Conservation (phyloP, 345 rosid species). For the Euphorbia peplus region DNA sequence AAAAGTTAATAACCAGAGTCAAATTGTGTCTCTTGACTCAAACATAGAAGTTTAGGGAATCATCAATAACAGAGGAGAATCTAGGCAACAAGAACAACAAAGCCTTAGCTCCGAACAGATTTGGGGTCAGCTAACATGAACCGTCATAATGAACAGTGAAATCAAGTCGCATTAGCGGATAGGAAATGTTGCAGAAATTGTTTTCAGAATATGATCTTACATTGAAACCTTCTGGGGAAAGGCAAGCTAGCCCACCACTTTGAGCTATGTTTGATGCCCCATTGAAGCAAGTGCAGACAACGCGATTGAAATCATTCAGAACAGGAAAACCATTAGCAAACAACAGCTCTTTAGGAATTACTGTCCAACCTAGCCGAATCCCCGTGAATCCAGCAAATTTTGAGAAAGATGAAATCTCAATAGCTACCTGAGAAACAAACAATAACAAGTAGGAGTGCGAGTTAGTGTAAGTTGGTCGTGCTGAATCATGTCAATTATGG, state of each 20-base stretch:
- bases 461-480: too few species aligned
- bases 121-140: too few species aligned
- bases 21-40: not conserved
- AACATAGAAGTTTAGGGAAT: not conserved
- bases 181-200: not conserved
- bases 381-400: constrained; percentile 23
- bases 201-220: not conserved
- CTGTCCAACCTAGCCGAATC: constrained; percentile 22
- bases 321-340: constrained; percentile 22
- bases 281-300: constrained; percentile 21
- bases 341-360: constrained; percentile 19
- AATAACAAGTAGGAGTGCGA: not conserved
- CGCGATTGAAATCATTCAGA: constrained; percentile 15
- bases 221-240: constrained; percentile 16
- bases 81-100: too few species aligned
- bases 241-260: constrained; percentile 19
- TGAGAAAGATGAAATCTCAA: constrained; percentile 22
- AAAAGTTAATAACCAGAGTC: not conserved
- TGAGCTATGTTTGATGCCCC: constrained; percentile 21
- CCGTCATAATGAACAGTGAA: not conserved
- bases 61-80: not conserved
- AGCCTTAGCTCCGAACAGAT: too few species aligned
- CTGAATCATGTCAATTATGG: not conserved
- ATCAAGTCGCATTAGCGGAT: too few species aligned
- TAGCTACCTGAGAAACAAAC: constrained; percentile 14